Evolutionary conservation across 2,329 filamentous ascomycete species (phyloP), one percentile per base, ranked within the genome.

Genomic region (Trichoderma pleuroti): DNA sequence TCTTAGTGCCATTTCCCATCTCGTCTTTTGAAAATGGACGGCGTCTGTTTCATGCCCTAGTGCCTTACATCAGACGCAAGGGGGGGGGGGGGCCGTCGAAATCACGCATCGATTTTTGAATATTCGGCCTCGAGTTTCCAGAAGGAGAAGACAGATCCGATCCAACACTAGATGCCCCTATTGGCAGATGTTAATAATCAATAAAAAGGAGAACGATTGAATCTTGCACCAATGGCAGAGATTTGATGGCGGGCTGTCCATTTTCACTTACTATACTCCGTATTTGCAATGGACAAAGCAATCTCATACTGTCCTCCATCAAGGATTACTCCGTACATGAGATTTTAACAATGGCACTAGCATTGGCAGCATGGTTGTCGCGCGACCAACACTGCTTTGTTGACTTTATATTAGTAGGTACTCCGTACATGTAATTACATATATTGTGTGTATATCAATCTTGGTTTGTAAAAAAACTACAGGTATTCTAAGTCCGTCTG

Each of bases 41-140:
- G 70, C 73, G 61, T 28, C 70, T 73, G 72, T 74, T 74, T 74
- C 72, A 74, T 52, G 68, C 42, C 57, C 57, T 60, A 42, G 68
- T 42, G 61, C 62, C 68, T 70, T 46, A 36, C 36, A 21, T 59
- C 24, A 30, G 56, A 61, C 54, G 28, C 60, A 26, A 46, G 57
- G 68, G n/a, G n/a, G n/a, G n/a, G n/a, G n/a, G 59, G 28, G 24
- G 12, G 28, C 64, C 36, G 28, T 54, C 54, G n/a, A 68, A 36
- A 59, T 67, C 34, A 21, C 26, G 11, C 42, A 18, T 57, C 18
- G 32, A 42, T 46, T 57, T 57, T 52, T 24, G 46, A 49, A 28
- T 11, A 49, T 42, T n/a, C 42, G 36, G 28, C 28, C n/a, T 10
- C n/a, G 10, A 59, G 54, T 21, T 68, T 68, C 54, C 54, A 60